Evolutionary conservation across 371 early-diverging fungal species (phyloP).

Genomic region (Dichotomocladium elegans): DNA sequence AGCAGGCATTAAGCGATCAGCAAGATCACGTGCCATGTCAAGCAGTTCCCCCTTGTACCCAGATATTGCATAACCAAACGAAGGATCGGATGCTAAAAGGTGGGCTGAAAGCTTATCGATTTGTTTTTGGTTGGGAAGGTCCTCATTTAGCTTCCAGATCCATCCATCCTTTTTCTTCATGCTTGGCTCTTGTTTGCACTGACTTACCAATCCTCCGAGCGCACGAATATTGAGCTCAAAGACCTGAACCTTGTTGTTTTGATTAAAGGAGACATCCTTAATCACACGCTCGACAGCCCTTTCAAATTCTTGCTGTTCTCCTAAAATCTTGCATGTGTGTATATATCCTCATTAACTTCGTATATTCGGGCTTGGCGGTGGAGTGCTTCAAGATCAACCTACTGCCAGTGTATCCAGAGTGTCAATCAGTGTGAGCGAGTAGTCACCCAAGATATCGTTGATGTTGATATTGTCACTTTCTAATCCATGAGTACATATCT

Average conservation of each 20-base stretch:
- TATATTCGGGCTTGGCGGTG: too few relatives aligned
- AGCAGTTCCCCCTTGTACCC: slow-evolving; percentile 79
- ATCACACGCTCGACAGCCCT: slow-evolving; percentile 67
- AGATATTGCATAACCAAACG: slow-evolving; percentile 45
- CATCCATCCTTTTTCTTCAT: too few relatives aligned
- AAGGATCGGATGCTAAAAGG: slow-evolving; percentile 72
- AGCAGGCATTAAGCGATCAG: slow-evolving; percentile 84
- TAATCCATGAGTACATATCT: not conserved
- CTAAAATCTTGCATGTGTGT: slow-evolving; percentile 48
- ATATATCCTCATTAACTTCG: not conserved
- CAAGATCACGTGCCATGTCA: slow-evolving; percentile 77
- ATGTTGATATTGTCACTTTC: slow-evolving; percentile 55
- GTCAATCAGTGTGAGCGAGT: slow-evolving; percentile 88
- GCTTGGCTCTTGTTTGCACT: too few relatives aligned
- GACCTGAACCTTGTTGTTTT: slow-evolving; percentile 87
- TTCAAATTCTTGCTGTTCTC: slow-evolving; percentile 68
- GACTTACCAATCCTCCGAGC: slow-evolving; percentile 77
- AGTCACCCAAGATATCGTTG: slow-evolving; percentile 93
- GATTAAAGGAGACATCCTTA: slow-evolving; percentile 67
- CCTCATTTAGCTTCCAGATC: too few relatives aligned
- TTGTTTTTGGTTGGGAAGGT: too few relatives aligned
- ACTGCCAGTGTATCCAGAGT: slow-evolving; percentile 84
- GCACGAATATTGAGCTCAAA: slow-evolving; percentile 94
- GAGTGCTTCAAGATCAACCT: slow-evolving; percentile 9
- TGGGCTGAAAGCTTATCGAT: slow-evolving; percentile 91